A percentile compares a stretch with the other conserved stretches of the same genome.
Evolutionary conservation across 2,329 filamentous ascomycete species (phyloP).

Genomic region (Sclerotinia trifoliorum): DNA sequence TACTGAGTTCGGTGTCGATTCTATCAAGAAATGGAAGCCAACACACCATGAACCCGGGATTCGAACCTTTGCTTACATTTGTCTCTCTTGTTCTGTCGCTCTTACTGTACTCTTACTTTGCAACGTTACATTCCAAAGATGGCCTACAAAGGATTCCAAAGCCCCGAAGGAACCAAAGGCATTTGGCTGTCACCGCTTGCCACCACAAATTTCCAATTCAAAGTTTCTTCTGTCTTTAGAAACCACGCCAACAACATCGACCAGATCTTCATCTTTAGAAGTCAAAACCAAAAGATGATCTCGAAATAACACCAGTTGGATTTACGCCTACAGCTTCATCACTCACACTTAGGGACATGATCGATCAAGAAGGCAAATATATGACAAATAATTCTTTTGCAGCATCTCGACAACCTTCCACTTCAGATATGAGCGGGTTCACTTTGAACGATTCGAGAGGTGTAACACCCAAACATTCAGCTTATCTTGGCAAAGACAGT

Average conservation of each 20-base stretch:
- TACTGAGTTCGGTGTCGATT: constrained; percentile 22
- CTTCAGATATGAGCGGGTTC: constrained; percentile 10
- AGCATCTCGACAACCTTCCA: not conserved
- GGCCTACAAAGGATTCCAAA: constrained; percentile 14
- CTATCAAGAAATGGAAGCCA: constrained; percentile 24
- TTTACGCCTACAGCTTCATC: not conserved
- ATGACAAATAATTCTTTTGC: not conserved
- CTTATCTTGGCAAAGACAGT: not conserved
- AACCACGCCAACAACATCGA: not conserved
- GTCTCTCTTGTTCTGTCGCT: constrained; percentile 18
- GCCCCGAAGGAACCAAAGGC: constrained; percentile 5
- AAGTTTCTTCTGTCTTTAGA: not conserved
- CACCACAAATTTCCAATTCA: constrained; percentile 9
- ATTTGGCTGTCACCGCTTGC: constrained; percentile 4
- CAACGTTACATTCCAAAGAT: constrained; percentile 12
- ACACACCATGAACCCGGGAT: constrained; percentile 18
- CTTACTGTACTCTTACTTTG: constrained; percentile 6
- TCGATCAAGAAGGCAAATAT: not conserved
- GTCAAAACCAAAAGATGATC: not conserved
- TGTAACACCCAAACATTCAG: not conserved
- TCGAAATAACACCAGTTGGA: not conserved
- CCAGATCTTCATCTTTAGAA: constrained; percentile 2
- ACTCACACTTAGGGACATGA: not conserved
- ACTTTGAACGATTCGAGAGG: constrained; percentile 1
- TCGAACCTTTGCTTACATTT: constrained; percentile 17